Conservation (phyloP, 345 rosid species). For the Citrus sp. region DNA sequence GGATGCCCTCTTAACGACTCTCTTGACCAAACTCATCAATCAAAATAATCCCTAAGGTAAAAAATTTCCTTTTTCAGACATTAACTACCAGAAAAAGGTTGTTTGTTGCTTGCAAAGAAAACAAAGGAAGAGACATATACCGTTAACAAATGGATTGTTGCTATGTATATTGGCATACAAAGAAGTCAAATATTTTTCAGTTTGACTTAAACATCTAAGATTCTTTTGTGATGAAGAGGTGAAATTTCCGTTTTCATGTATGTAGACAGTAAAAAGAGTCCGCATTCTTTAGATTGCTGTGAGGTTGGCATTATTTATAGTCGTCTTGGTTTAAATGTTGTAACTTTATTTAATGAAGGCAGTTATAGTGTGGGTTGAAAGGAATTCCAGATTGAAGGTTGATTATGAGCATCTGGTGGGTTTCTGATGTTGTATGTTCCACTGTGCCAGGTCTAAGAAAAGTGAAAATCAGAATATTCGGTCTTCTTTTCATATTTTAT, state of each 20-base stretch:
- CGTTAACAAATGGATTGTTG: background rate
- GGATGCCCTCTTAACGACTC: slow-evolving; percentile 46
- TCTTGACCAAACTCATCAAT: slow-evolving; percentile 41
- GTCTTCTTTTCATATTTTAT: background rate
- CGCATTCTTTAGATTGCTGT: background rate
- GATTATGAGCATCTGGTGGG: background rate
- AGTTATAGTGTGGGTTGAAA: background rate
- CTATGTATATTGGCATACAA: background rate
- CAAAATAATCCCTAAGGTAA: slow-evolving; percentile 19
- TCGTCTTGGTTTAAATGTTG: background rate
- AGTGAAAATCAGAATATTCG: background rate
- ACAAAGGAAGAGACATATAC: background rate
- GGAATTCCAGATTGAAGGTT: background rate
- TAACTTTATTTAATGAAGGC: background rate
- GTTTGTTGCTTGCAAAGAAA: slow-evolving; percentile 13
- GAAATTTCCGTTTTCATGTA: background rate
- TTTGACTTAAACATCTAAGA: background rate
- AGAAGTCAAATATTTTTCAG: background rate
- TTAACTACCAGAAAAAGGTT: background rate
- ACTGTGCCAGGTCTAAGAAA: background rate
- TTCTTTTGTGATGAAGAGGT: background rate
- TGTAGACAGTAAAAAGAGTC: background rate
- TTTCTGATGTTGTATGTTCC: background rate
- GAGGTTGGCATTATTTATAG: background rate
- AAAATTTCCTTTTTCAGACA: background rate